Percentiles rank a stretch among this genome's conserved stretches.
phyloP scores from a whole-genome alignment of 2,329 filamentous ascomycete species.

The Trichoderma breve region DNA sequence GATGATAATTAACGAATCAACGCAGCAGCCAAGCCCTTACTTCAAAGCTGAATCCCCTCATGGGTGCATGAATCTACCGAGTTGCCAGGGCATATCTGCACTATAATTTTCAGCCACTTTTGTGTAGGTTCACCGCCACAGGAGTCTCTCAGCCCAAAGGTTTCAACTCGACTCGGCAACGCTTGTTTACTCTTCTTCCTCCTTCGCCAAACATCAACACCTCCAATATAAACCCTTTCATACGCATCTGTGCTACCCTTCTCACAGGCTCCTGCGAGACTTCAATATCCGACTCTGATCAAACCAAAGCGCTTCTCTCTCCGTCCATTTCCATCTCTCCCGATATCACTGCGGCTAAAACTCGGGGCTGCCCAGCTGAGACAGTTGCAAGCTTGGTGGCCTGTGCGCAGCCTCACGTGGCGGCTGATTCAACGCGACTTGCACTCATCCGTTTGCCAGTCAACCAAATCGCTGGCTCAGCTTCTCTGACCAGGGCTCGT shows the following conservation, averaged over 20 bases:
- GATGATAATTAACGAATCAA: not conserved
- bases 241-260: not conserved
- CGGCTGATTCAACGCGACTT: constrained; percentile 18
- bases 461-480: not conserved
- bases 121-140: not conserved
- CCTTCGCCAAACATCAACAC: not conserved
- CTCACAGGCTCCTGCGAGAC: not conserved
- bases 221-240: not conserved
- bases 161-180: not conserved
- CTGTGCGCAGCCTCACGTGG: constrained; percentile 29
- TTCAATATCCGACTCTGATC: not conserved
- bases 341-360: constrained; percentile 11
- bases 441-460: constrained; percentile 13
- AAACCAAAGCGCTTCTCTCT: not conserved
- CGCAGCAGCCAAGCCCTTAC: not conserved
- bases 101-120: not conserved
- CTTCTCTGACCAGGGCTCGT: not conserved
- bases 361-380: not conserved
- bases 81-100: not conserved
- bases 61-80: not conserved
- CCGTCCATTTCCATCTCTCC: not conserved
- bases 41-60: not conserved
- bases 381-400: constrained; percentile 19
- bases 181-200: not conserved
- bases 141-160: not conserved